phyloP scores from a whole-genome alignment of 192 early-diverging fungal genomes.

The Haplosporangium gracile region DNA sequence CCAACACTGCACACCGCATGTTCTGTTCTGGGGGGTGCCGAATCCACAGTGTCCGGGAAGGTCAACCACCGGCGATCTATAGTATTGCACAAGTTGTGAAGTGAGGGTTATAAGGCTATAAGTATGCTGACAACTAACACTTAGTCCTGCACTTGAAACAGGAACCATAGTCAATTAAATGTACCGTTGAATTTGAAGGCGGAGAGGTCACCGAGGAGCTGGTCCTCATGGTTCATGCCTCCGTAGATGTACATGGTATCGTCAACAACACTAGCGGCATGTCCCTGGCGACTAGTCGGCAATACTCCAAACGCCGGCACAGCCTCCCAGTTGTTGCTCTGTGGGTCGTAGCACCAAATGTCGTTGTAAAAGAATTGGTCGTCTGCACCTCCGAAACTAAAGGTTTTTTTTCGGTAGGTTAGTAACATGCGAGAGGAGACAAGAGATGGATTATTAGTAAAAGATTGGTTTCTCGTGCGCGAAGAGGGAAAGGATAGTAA shows the following conservation, averaged over 20 bases:
- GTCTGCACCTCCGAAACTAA: constrained; percentile 69
- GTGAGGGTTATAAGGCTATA: background rate
- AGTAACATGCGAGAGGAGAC: background rate
- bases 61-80: constrained; percentile 68
- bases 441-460: background rate
- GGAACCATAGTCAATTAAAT: background rate
- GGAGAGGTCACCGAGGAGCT: constrained; percentile 63
- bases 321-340: constrained; percentile 58
- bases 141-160: background rate
- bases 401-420: background rate
- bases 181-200: constrained; percentile 66
- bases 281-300: constrained; percentile 61
- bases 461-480: background rate
- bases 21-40: constrained; percentile 62
- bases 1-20: constrained; percentile 60
- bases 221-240: constrained; percentile 58
- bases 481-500: too few species aligned
- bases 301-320: constrained; percentile 62
- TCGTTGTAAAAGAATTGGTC: constrained; percentile 67
- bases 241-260: constrained; percentile 71
- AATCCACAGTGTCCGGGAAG: constrained; percentile 66
- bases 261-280: constrained; percentile 57
- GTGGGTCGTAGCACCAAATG: constrained; percentile 68
- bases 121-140: background rate
- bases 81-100: too few species aligned